Evolutionary conservation across 305 asterid species (phyloP).

Genomic region (Solanum hybrid): DNA sequence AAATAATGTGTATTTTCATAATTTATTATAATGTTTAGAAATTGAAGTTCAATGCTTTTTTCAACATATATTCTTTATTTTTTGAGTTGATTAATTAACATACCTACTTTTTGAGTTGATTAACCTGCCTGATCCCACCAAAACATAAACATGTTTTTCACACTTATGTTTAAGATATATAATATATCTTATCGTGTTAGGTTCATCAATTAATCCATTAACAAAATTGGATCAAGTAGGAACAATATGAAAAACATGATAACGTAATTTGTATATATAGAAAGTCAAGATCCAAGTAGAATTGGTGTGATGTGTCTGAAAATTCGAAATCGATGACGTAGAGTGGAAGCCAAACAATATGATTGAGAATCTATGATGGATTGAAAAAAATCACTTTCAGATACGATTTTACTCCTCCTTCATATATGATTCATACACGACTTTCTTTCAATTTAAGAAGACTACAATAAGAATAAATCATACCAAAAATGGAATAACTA

Average conservation of each 20-base stretch:
- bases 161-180: not conserved
- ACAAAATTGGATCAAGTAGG: not conserved
- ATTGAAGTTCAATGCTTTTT: not conserved
- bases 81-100: not conserved
- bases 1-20: not conserved
- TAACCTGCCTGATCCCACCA: not conserved
- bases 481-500: not conserved
- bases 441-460: not conserved
- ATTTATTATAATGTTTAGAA: not conserved
- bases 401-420: not conserved
- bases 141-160: not conserved
- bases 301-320: not conserved
- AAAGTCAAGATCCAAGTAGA: not conserved
- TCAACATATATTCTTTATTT: not conserved
- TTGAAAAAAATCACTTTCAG: rapidly evolving
- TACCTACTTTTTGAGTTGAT: not conserved
- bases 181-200: not conserved
- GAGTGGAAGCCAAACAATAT: not conserved
- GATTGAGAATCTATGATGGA: not conserved
- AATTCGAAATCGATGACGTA: not conserved
- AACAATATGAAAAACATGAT: not conserved
- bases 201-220: not conserved
- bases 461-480: not conserved
- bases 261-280: not conserved
- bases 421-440: too few relatives aligned